These are phyloP conservation scores for Helichrysum umbraculigerum DNA, from an alignment of 129 eudicot genomes.

Conservation along the genomic window DNA sequence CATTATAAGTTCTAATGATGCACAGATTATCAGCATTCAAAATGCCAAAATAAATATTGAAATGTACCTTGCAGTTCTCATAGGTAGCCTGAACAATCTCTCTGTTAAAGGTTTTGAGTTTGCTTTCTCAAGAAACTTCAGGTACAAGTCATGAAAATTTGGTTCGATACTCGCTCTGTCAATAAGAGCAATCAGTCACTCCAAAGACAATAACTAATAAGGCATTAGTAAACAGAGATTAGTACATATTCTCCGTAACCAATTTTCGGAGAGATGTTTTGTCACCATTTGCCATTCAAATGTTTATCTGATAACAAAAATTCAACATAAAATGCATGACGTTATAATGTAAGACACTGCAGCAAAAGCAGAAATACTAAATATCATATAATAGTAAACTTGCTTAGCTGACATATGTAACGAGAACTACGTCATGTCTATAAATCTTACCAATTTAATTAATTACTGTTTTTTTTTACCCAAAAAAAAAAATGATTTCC, in stretches of 20 bases:
- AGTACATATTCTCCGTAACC: no score
- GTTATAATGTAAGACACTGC: neutral
- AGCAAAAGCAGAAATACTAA: neutral
- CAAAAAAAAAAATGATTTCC: constrained; percentile 99
- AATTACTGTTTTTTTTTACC: no score
- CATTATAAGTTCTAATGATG: constrained; percentile 19
- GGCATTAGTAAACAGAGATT: neutral
- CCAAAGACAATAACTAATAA: constrained; percentile 14
- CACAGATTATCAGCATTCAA: neutral
- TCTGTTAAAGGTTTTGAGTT: constrained; percentile 63
- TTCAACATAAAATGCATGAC: no score
- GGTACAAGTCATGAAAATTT: constrained; percentile 89
- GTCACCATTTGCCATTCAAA: no score
- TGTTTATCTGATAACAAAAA: no score
- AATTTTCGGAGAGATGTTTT: no score
- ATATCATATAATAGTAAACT: neutral
- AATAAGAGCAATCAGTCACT: constrained; percentile 20
- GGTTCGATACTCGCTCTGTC: constrained; percentile 95
- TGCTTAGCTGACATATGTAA: neutral
- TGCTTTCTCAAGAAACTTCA: constrained; percentile 92
- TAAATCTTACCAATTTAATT: constrained; percentile 66
- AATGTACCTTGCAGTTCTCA: constrained; percentile 91
- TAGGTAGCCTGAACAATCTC: constrained; percentile 86
- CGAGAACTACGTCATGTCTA: constrained; percentile 13
- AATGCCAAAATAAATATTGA: no score